These are phyloP conservation scores for Pseudomicrostroma phylloplanum DNA, from an alignment of 1,284 basidiomycete species.

Conservation along the genomic window DNA sequence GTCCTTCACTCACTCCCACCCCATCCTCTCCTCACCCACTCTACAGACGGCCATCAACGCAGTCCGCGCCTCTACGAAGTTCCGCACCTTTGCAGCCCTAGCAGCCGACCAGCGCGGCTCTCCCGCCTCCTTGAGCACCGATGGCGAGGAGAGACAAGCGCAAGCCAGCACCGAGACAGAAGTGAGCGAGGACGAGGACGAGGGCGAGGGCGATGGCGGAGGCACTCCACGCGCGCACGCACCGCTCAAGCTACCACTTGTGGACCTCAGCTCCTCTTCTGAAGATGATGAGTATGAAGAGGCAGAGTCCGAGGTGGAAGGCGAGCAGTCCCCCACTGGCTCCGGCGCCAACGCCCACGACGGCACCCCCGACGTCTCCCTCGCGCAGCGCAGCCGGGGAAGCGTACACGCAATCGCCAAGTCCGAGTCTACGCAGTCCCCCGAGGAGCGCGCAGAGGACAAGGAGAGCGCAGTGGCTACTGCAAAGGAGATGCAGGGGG, in stretches of 20 bases:
- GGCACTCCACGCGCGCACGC: neutral
- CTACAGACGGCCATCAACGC: conserved; percentile 38
- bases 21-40: neutral
- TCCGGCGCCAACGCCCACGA: too few species aligned
- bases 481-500: neutral
- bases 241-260: neutral
- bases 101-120: conserved; percentile 11
- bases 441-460: too few species aligned
- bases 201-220: neutral
- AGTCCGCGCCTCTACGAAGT: conserved; percentile 45
- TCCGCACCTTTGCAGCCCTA: conserved; percentile 35
- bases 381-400: too few species aligned
- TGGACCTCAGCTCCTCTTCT: neutral
- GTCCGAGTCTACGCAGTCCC: too few species aligned
- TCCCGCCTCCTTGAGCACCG: neutral
- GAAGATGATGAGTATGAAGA: conserved; percentile 3
- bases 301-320: neutral
- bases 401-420: too few species aligned
- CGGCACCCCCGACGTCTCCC: neutral
- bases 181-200: neutral
- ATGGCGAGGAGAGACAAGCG: neutral
- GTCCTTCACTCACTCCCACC: neutral
- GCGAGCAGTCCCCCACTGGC: too few species aligned
- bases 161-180: neutral
- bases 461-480: neutral